Evolutionary conservation across 139 green algal genomes (phyloP), one percentile per base, ranked within the genome.

Genomic region (Chlamydomonas schloesseri): DNA sequence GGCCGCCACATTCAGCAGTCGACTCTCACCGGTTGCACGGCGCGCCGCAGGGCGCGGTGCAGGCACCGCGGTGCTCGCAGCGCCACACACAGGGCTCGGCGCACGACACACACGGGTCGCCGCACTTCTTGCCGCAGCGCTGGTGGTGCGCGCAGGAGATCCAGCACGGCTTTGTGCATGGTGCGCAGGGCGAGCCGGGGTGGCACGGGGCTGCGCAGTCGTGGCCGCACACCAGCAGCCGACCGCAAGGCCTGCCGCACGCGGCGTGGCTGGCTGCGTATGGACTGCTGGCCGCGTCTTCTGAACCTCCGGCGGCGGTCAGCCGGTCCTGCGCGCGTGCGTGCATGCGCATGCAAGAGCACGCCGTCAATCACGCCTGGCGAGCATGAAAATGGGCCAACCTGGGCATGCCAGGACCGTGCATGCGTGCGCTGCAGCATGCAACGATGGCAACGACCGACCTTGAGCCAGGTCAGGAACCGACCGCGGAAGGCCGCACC

Each of bases 21-120:
- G n/a, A n/a, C n/a, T n/a, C n/a, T 37, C 64, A 91, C 86, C 86
- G 89, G 71, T 89, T 85, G 77, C 94, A 97, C 9, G 94, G 93
- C 18, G 87, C 94, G 0, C 92, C 92, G 79, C 94, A 97, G 20
- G 93, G 94, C 58, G 94, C 68, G 26, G 23, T 33, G 90, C 94
- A 97, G 33, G 50, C 18, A 0, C 94, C 93, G 23, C 74, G 78
- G 88, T 96, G 94, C 65, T 71, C 47, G 73, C 94, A 96, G 55
- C 20, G n/a, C 93, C 93, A 96, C 3, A 9, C 46, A 73, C 94
- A 97, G n/a, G 73, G 77, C 83, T 93, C 81, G 3, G 89, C 88
- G 73, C 94, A 96, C 18, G 91, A 84, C 26, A 87, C 68, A 81
- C 94, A 96, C 2, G 84, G 72, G 58, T 89, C 84, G 14, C 69